Base-by-base conservation (phyloP, 768 basidiomycete genomes). In the Polyporus arcularius region DNA sequence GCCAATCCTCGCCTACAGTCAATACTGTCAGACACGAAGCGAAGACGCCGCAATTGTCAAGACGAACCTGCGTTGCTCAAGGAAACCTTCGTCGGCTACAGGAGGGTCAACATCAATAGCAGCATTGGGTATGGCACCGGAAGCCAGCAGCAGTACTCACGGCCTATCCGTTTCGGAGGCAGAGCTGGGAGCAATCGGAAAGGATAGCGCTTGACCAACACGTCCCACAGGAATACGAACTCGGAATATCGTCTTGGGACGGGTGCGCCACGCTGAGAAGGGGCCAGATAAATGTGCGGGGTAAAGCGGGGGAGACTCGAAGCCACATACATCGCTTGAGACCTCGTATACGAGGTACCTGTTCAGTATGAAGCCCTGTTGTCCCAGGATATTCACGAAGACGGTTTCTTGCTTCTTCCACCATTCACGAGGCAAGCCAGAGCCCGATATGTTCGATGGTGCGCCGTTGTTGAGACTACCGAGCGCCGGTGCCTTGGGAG, bases 201-300 rank as follows among this genome's bases (percentile, higher is more conserved):
- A 1, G 97, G 96, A 77, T 98, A 98, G 55, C 95, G 84, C 65
- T 88, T 85, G 53, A 85, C 73, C 46, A 99, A 79, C 63, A 87
- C 89, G 64, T 98, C 95, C 85, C 92, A 90, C 30, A 98, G 78
- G 73, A 90, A 95, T 10, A 82, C 83, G 72, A 98, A 99, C 72
- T 99, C 97, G 7, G 92, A 94, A 73, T 98, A 99, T 58, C 97
- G 84, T 55, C 96, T 80, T 31, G 86, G 80, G 21, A 98, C 91
- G 14, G 92, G 78, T 12, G 82, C 77, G 4, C 84, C 85, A 52
- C 86, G 81, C 82, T 93, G 31, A 35, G 26, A 35, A 15, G 18
- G 7, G 15, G 31, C 46, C 16, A 42, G 21, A 47, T 42, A 38
- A 26, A 35, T 41, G 31, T 38, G 28, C 60, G 49, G 46, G 42